phyloP scores from a whole-genome alignment of 1,284 basidiomycete species.

The Megacollybia platyphylla region DNA sequence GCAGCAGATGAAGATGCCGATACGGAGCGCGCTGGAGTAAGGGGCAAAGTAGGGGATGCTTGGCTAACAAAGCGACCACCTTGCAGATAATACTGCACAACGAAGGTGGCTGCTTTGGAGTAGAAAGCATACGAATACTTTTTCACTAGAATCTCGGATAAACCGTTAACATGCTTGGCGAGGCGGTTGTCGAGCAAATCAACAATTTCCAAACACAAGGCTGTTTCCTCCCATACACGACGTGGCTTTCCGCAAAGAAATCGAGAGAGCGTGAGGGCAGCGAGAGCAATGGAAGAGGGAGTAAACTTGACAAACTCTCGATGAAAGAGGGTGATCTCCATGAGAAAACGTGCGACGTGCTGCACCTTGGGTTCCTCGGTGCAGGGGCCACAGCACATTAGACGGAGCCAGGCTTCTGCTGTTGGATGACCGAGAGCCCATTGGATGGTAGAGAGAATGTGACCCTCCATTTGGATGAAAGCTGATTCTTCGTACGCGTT shows the following conservation, averaged over 20 bases:
- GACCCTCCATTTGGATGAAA: slow-evolving; percentile 96
- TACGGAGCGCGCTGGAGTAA: slow-evolving; percentile 55
- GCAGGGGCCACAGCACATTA: slow-evolving; percentile 58
- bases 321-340: slow-evolving; percentile 97
- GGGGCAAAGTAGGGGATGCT: slow-evolving; percentile 36
- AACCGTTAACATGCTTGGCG: slow-evolving; percentile 73
- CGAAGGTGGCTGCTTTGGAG: slow-evolving; percentile 85
- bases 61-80: slow-evolving; percentile 56
- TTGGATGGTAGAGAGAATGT: slow-evolving; percentile 90
- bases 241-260: slow-evolving; percentile 74
- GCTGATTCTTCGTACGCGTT: slow-evolving; percentile 93
- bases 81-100: slow-evolving; percentile 84
- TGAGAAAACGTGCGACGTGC: slow-evolving; percentile 91
- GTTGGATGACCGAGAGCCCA: slow-evolving; percentile 98
- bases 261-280: slow-evolving; percentile 80
- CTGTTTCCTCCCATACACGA: slow-evolving; percentile 69
- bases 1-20: slow-evolving; percentile 26
- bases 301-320: slow-evolving; percentile 85
- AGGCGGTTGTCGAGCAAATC: slow-evolving; percentile 79
- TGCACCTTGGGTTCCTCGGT: slow-evolving; percentile 83
- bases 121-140: slow-evolving; percentile 97
- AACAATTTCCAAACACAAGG: slow-evolving; percentile 67
- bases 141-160: slow-evolving; percentile 90
- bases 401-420: slow-evolving; percentile 91
- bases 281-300: slow-evolving; percentile 81